phyloP scores from a whole-genome alignment of 1,284 basidiomycete genomes.

The Vanrija pseudolonga region DNA sequence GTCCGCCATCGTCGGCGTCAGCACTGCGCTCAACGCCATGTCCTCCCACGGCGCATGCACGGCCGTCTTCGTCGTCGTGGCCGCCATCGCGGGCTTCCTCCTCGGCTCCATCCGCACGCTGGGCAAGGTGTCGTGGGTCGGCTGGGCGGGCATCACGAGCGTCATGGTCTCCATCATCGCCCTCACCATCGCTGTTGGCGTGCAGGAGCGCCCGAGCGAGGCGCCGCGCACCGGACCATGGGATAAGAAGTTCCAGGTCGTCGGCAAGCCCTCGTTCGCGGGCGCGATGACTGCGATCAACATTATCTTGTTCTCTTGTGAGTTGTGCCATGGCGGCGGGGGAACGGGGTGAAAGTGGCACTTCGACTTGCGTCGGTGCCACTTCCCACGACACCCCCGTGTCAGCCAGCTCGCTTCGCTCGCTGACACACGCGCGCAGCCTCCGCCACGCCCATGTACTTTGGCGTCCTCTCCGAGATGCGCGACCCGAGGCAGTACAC shows the following conservation, averaged over 20 bases:
- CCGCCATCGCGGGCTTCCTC: conserved; percentile 27
- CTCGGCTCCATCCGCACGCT: conserved; percentile 35
- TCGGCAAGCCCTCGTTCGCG: conserved; percentile 25
- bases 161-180: conserved; percentile 30
- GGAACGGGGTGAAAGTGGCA: too few species aligned
- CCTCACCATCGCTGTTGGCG: conserved; percentile 40
- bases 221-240: conserved; percentile 36
- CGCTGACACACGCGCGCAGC: conserved; percentile 6
- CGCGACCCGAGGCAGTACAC: conserved; percentile 23
- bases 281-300: conserved; percentile 23
- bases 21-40: conserved; percentile 37
- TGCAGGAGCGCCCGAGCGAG: conserved; percentile 39
- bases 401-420: conserved; percentile 4
- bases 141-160: conserved; percentile 38
- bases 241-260: conserved; percentile 32
- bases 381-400: too few species aligned
- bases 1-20: conserved; percentile 26
- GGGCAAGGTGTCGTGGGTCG: conserved; percentile 34
- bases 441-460: conserved; percentile 6
- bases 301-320: conserved; percentile 11
- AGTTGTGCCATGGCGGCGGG: too few species aligned
- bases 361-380: too few species aligned
- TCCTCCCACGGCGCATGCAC: conserved; percentile 37
- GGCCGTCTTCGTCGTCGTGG: conserved; percentile 32
- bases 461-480: conserved; percentile 27